These are phyloP conservation scores for Microsporum audouinii DNA, from an alignment of 2,329 filamentous ascomycete species.

Conservation along the genomic window DNA sequence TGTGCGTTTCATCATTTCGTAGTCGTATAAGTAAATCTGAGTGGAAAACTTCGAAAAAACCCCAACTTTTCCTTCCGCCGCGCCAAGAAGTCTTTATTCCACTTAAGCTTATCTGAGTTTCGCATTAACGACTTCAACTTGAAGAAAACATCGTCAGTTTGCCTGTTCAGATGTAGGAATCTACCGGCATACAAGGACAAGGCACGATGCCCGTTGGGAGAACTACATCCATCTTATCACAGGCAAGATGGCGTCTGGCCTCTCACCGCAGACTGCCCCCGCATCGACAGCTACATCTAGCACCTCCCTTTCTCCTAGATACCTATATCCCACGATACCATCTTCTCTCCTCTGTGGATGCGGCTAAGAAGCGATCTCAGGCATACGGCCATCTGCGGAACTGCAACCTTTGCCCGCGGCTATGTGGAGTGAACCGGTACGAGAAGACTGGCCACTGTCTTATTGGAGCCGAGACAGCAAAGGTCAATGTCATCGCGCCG, in stretches of 20 bases:
- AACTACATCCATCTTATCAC: neutral
- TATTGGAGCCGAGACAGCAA: slow-evolving; percentile 59
- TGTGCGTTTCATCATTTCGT: neutral
- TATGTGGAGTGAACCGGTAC: slow-evolving; percentile 70
- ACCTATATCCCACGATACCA: slow-evolving; percentile 65
- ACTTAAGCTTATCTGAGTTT: neutral
- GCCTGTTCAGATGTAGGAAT: neutral
- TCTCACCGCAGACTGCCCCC: neutral
- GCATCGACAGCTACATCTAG: slow-evolving; percentile 26
- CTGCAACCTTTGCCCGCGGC: slow-evolving; percentile 69
- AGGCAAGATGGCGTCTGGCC: neutral
- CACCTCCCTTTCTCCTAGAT: slow-evolving; percentile 58
- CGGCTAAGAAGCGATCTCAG: slow-evolving; percentile 58
- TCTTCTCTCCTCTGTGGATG: slow-evolving; percentile 54
- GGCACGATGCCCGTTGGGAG: neutral
- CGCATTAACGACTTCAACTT: neutral
- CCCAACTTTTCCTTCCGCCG: neutral
- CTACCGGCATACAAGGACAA: neutral
- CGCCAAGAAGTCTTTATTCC: neutral
- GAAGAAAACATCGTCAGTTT: neutral
- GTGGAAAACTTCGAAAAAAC: neutral
- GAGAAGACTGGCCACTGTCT: slow-evolving; percentile 67
- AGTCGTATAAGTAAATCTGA: neutral
- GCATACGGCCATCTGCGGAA: slow-evolving; percentile 65
- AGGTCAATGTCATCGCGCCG: slow-evolving; percentile 74